Percentiles rank a stretch among this genome's conserved stretches.
These are phyloP conservation scores for Penicillium canescens DNA, from an alignment of 495 filamentous ascomycete species.

Conservation along the genomic window DNA sequence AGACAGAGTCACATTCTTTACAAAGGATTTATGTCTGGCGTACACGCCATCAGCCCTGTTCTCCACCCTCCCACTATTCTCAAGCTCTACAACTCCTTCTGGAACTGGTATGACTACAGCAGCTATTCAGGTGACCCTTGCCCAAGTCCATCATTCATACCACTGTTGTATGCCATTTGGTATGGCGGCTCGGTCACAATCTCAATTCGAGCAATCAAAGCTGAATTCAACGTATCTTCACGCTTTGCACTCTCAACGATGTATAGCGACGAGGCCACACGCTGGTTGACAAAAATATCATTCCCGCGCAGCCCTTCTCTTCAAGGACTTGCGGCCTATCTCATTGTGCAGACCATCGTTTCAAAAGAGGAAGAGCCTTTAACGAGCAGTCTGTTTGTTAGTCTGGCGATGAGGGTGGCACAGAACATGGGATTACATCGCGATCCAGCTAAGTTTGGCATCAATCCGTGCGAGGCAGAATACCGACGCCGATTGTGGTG, in stretches of 20 bases:
- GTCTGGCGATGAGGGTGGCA: constrained; percentile 63
- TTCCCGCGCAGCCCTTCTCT: constrained; percentile 49
- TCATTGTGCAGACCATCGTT: constrained; percentile 47
- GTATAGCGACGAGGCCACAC: constrained; percentile 42
- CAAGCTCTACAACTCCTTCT: constrained; percentile 45
- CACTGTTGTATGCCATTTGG: constrained; percentile 49
- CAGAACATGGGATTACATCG: constrained; percentile 74
- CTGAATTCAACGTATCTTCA: constrained; percentile 41
- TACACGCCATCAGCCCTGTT: constrained; percentile 48
- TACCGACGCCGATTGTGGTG: constrained; percentile 72
- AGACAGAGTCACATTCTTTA: constrained; percentile 50
- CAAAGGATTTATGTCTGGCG: constrained; percentile 48
- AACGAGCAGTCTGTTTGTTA: constrained; percentile 50
- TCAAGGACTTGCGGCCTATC: constrained; percentile 44
- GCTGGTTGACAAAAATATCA: constrained; percentile 44
- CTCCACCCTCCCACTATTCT: constrained; percentile 45
- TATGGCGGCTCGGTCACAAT: constrained; percentile 49
- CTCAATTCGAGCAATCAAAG: constrained; percentile 43
- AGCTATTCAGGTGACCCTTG: constrained; percentile 46
- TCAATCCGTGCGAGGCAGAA: constrained; percentile 66
- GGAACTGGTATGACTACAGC: constrained; percentile 50
- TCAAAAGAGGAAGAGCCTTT: constrained; percentile 50
- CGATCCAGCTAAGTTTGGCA: constrained; percentile 65
- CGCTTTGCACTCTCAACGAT: constrained; percentile 38
- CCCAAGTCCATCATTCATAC: constrained; percentile 45